Conservation (phyloP, 73 alveolate species). For the Paramecium pentaurelia region DNA sequence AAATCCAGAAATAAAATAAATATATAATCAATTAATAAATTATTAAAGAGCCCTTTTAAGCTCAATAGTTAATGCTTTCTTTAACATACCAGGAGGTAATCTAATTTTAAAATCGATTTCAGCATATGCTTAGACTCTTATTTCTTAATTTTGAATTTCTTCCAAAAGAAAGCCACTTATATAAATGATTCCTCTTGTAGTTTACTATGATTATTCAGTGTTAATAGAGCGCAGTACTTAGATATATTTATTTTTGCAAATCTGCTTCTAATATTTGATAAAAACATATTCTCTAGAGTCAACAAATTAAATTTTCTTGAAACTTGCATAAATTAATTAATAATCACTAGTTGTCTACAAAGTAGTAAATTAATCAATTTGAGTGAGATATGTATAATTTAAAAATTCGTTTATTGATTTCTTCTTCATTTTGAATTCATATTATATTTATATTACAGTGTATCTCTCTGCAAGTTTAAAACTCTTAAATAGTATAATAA, state of each 20-base stretch:
- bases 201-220: background rate
- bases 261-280: background rate
- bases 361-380: background rate
- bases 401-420: background rate
- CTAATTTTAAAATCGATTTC: background rate
- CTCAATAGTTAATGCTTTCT: background rate
- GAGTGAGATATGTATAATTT: background rate
- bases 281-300: background rate
- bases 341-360: background rate
- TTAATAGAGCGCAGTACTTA: background rate
- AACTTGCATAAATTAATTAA: background rate
- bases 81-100: slow-evolving; percentile 17
- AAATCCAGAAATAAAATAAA: background rate
- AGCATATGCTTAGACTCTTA: background rate
- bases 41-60: background rate
- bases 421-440: background rate
- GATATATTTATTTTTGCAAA: background rate
- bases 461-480: background rate
- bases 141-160: background rate
- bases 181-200: background rate
- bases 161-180: background rate
- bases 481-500: background rate
- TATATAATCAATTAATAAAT: background rate
- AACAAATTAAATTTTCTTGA: background rate
- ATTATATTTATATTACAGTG: background rate